A percentile compares a stretch with the other conserved stretches of the same genome.
These are phyloP conservation scores for Cylindricascospora bacillispora DNA, from an alignment of 1,139 yeast species.

Conservation along the genomic window DNA sequence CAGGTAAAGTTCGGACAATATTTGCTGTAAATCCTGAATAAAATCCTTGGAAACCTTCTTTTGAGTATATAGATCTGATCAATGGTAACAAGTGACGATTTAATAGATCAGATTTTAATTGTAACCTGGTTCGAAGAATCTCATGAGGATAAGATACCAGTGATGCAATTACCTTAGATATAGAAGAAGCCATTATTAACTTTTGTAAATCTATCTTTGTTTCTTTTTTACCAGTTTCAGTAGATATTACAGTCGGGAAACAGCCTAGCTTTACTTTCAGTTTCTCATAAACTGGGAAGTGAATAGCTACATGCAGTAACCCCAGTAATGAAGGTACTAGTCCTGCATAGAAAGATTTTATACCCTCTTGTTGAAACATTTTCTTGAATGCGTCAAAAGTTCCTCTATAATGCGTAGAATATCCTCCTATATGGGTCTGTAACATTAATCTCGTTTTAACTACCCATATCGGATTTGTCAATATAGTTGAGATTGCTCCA, in stretches of 20 bases:
- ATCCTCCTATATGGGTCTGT: conserved; percentile 36
- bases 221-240: conserved; percentile 5
- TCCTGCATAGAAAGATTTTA: conserved; percentile 79
- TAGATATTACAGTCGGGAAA: conserved; percentile 6
- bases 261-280: conserved; percentile 42
- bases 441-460: conserved; percentile 81
- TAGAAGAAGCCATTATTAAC: conserved; percentile 59
- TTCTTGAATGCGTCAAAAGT: conserved; percentile 72
- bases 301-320: conserved; percentile 85
- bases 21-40: conserved; percentile 86
- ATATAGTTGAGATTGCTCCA: conserved; percentile 75
- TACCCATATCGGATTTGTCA: conserved; percentile 74
- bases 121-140: conserved; percentile 83
- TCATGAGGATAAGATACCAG: conserved; percentile 93
- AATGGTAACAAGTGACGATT: conserved; percentile 24
- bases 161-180: conserved; percentile 83
- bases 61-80: conserved; percentile 39
- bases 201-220: conserved; percentile 27
- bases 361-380: conserved; percentile 73
- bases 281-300: conserved; percentile 89
- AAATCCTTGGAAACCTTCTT: conserved; percentile 73
- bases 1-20: conserved; percentile 84
- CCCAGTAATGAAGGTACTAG: conserved; percentile 85
- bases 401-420: conserved; percentile 46
- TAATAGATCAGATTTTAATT: conserved; percentile 31